These are phyloP conservation scores for Acrocalymma vagum DNA, from an alignment of 2,329 filamentous ascomycete species.

Conservation along the genomic window DNA sequence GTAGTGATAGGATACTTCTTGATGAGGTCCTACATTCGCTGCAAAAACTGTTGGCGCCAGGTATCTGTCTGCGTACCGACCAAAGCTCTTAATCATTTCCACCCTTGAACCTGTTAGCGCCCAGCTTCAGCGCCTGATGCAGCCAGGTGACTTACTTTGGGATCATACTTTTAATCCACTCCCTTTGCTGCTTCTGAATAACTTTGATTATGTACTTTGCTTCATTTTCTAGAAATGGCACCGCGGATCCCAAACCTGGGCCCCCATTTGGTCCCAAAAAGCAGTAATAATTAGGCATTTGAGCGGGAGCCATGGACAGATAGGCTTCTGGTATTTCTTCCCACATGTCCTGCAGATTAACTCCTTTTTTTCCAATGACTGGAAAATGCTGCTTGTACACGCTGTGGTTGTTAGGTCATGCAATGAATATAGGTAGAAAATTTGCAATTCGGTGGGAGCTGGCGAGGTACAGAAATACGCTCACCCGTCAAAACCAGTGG, in stretches of 20 bases:
- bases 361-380: slow-evolving; percentile 44
- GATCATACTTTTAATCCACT: slow-evolving; percentile 35
- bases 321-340: slow-evolving; percentile 46
- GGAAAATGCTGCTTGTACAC: slow-evolving; percentile 49
- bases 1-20: too few relatives aligned
- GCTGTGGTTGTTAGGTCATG: slow-evolving; percentile 43
- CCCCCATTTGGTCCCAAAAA: slow-evolving; percentile 26
- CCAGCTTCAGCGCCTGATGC: too few relatives aligned
- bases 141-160: too few relatives aligned
- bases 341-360: slow-evolving; percentile 48
- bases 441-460: too few relatives aligned
- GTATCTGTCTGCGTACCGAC: too few relatives aligned
- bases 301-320: slow-evolving; percentile 35
- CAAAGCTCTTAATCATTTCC: too few relatives aligned
- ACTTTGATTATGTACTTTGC: slow-evolving; percentile 15
- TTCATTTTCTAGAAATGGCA: slow-evolving; percentile 3
- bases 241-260: slow-evolving; percentile 5
- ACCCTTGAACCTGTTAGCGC: too few relatives aligned
- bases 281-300: slow-evolving; percentile 16
- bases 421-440: too few relatives aligned
- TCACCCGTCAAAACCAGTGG: slow-evolving; percentile 50
- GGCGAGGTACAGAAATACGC: too few relatives aligned
- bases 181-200: slow-evolving; percentile 9
- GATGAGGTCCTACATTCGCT: too few relatives aligned
- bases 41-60: too few relatives aligned